phyloP scores from a whole-genome alignment of 805 yeast genomes.

The Grigorovia transvaalensis region DNA sequence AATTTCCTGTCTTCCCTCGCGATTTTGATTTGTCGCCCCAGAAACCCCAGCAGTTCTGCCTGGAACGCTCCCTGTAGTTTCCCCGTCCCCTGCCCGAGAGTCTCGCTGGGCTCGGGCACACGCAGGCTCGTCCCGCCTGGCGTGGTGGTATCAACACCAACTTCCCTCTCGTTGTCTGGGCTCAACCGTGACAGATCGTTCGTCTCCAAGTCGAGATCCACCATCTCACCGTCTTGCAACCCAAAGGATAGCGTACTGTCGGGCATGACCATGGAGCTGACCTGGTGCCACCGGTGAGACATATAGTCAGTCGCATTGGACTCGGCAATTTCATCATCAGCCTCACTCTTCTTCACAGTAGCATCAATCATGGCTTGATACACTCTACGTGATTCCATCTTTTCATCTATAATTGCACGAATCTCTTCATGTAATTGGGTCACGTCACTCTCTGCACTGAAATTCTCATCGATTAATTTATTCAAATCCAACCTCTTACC shows the following conservation, averaged over 20 bases:
- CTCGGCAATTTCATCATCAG: not conserved
- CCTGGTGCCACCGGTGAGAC: slow-evolving; percentile 35
- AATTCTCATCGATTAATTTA: slow-evolving; percentile 23
- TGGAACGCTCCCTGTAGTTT: not conserved
- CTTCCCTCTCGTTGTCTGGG: not conserved
- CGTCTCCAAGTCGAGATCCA: slow-evolving; percentile 31
- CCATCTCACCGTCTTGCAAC: slow-evolving; percentile 38
- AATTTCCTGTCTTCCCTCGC: not conserved
- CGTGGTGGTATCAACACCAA: not conserved
- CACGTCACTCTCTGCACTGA: slow-evolving; percentile 17
- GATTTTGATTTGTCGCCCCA: not conserved
- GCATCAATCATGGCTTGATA: slow-evolving; percentile 22
- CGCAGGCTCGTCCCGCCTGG: not conserved
- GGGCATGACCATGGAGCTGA: slow-evolving; percentile 33
- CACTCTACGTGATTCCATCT: slow-evolving; percentile 27
- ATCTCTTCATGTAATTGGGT: slow-evolving; percentile 30
- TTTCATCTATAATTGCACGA: slow-evolving; percentile 30
- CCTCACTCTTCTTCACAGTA: slow-evolving; percentile 8
- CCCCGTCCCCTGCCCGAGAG: not conserved
- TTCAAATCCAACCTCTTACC: slow-evolving; percentile 37
- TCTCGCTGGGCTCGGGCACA: not conserved
- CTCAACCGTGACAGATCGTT: slow-evolving; percentile 9
- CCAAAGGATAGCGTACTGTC: slow-evolving; percentile 39
- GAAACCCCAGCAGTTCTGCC: not conserved
- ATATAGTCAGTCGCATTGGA: slow-evolving; percentile 18